Evolutionary conservation across 2,329 filamentous ascomycete species (phyloP).

Genomic region (Colletotrichum lupini): DNA sequence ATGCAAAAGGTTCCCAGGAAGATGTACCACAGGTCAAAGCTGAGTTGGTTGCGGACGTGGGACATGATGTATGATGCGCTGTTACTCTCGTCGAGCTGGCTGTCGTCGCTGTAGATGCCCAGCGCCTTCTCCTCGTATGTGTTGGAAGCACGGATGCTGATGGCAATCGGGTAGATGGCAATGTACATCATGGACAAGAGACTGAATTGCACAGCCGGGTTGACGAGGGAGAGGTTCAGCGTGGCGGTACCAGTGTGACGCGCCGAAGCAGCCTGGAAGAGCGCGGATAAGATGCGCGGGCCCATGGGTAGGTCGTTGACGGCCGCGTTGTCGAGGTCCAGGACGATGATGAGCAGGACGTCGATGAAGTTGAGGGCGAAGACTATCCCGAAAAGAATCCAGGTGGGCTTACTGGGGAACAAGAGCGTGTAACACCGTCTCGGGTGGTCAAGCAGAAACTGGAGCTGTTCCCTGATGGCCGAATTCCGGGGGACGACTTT

Average conservation of each 20-base stretch:
- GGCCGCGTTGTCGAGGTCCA: constrained; percentile 62
- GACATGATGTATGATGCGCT: constrained; percentile 44
- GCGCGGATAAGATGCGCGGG: constrained; percentile 62
- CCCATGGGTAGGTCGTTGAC: constrained; percentile 57
- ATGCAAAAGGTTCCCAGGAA: constrained; percentile 51
- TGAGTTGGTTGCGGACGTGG: constrained; percentile 51
- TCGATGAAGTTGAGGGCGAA: constrained; percentile 65
- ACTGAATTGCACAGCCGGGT: constrained; percentile 66
- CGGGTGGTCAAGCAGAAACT: constrained; percentile 71
- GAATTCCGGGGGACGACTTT: constrained; percentile 54
- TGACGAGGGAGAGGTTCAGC: constrained; percentile 60
- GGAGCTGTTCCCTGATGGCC: constrained; percentile 55
- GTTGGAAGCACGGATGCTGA: constrained; percentile 69
- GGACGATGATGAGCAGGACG: constrained; percentile 62
- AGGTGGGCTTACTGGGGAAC: constrained; percentile 69
- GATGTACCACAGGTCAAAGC: constrained; percentile 55
- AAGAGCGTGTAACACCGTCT: constrained; percentile 71
- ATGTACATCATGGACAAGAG: constrained; percentile 76
- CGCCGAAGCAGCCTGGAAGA: constrained; percentile 67
- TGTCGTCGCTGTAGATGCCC: constrained; percentile 61
- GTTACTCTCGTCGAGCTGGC: constrained; percentile 41
- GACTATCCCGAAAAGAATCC: constrained; percentile 64
- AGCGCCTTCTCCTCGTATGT: constrained; percentile 72
- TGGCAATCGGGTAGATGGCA: constrained; percentile 69
- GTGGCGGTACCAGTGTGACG: constrained; percentile 61